These are phyloP conservation scores for Geranium rotundifolium DNA, from an alignment of 345 rosid genomes.

Conservation along the genomic window DNA sequence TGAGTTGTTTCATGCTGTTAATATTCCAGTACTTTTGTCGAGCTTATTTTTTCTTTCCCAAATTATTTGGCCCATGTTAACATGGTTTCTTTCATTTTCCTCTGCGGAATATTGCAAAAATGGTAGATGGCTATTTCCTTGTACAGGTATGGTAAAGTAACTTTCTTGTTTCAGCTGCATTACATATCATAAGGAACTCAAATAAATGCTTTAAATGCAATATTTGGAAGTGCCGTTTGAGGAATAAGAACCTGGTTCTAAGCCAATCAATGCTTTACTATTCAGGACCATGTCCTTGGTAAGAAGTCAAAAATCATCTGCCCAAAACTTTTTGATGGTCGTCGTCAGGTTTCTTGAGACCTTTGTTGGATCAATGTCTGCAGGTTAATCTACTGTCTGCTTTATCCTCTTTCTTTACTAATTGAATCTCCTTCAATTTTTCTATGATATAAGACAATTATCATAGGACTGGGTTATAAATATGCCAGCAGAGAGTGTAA, in stretches of 20 bases:
- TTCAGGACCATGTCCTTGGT: conserved; percentile 93
- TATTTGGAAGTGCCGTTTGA: no score
- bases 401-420: no score
- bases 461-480: neutral
- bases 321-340: conserved; percentile 75
- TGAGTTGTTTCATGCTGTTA: conserved; percentile 26
- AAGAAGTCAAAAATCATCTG: conserved; percentile 53
- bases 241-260: conserved; percentile 6
- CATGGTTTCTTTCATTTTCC: conserved; percentile 6
- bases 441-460: neutral
- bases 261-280: conserved; percentile 12
- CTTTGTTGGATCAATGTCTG: conserved; percentile 93
- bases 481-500: no score
- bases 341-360: conserved; percentile 89
- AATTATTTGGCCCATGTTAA: conserved; percentile 4
- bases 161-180: neutral
- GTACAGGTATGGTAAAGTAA: conserved; percentile 54
- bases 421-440: neutral
- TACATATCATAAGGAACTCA: no score
- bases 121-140: conserved; percentile 91
- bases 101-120: conserved; percentile 13
- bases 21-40: conserved; percentile 6
- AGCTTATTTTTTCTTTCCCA: neutral
- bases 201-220: no score
- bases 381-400: conserved; percentile 41